Evolutionary conservation across 2,329 filamentous ascomycete species (phyloP), one percentile per base, ranked within the genome.

Genomic region (Thielaviopsis populi): DNA sequence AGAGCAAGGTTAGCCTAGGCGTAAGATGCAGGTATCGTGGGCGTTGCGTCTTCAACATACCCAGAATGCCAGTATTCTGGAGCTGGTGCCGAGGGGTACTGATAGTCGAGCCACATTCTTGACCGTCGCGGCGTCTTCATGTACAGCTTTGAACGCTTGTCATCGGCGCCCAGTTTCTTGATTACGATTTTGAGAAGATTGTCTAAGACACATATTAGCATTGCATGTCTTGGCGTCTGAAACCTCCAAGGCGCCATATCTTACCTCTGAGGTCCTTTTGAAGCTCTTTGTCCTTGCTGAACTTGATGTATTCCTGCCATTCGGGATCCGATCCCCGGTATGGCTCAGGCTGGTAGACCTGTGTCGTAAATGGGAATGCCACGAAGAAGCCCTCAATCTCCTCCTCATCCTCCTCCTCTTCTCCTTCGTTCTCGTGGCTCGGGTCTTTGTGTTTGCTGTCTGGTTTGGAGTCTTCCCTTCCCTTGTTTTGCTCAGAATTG

Each of bases 241-340:
- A 22, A 37, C 11, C 2, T 22, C 30, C 10, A 19, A 37, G 15
- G 15, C 33, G 17, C 33, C 6, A 50, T 37, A 41, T 48, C 77
- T 43, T 68, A 66, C 65, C 62, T 48, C 75, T 76, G 33, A 86
- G 77, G 24, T 74, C 70, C 19, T 77, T 69, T 27, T 80, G 73
- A 10, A 79, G 73, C 53, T 78, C 71, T 15, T 70, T 71, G 66
- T 87, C 78, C 67, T 78, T 78, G 66, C 78, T 81, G n/a, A 87
- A 74, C 63, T 78, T 79, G 17, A 83, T 69, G 67, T 85, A 88
- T 59, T 77, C 75, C 67, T 77, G 74, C 83, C 82, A 87, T 71
- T 88, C 85, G 2, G 84, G 83, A 68, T 86, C 83, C 30, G 74
- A 75, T 61, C 78, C 78, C 66, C 75, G 76, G 70, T 84, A 86